Conservation (phyloP, 192 early-diverging fungal species). For the Glomus cerebriforme region DNA sequence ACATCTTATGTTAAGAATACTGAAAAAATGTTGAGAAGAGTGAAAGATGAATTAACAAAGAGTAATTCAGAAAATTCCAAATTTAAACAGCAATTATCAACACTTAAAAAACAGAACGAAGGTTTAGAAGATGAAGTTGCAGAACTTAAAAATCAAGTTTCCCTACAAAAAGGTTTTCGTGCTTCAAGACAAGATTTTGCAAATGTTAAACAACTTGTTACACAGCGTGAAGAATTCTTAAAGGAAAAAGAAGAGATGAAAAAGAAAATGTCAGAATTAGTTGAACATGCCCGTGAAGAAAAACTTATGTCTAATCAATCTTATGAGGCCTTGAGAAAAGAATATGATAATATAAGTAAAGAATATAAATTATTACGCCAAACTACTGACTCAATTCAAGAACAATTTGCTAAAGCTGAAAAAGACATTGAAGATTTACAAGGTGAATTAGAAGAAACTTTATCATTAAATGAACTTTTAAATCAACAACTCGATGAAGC, state of each 20-base stretch:
- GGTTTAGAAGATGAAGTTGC: constrained; percentile 39
- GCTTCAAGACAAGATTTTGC: constrained; percentile 16
- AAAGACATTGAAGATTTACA: not conserved
- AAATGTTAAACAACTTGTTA: not conserved
- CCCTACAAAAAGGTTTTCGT: constrained; percentile 17
- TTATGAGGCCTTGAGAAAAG: constrained; percentile 25
- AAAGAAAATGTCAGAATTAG: not conserved
- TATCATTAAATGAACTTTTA: constrained; percentile 11
- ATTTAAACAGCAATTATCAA: not conserved
- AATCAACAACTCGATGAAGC: constrained; percentile 2
- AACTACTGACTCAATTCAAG: not conserved
- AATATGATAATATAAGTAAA: constrained; percentile 21
- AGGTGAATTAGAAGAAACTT: constrained; percentile 18
- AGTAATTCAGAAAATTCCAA: constrained; percentile 25
- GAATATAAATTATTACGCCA: not conserved
- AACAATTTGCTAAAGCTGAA: not conserved
- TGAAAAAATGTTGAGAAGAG: constrained; percentile 38
- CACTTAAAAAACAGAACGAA: constrained; percentile 29
- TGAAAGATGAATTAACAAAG: constrained; percentile 37
- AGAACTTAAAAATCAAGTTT: constrained; percentile 41
- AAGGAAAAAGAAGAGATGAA: constrained; percentile 10
- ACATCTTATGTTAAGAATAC: constrained; percentile 37
- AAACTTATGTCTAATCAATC: constrained; percentile 18
- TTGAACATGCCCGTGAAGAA: constrained; percentile 14
- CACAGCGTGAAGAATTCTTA: constrained; percentile 17